Evolutionary conservation across 768 basidiomycete species (phyloP), one percentile per base, ranked within the genome.

Genomic region (Gloeopeniophorella convolvens): DNA sequence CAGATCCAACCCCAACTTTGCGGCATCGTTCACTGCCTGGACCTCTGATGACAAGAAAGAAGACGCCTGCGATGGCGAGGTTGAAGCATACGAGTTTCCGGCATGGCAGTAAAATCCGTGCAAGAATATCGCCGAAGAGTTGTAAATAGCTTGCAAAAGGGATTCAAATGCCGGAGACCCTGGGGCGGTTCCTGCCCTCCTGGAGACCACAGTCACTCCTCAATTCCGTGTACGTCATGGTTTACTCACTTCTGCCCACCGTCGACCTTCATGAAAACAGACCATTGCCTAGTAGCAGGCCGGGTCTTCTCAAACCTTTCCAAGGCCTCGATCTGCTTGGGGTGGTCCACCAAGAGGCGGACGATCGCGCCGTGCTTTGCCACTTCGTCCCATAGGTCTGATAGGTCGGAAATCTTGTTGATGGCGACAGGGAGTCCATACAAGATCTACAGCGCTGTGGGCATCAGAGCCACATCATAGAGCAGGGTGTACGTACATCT

Each of bases 61-160:
- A 3, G 80, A 74, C 7, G 87, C 88, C 51, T 86, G 74, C 10
- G 72, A 66, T 8, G 79, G 66, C 7, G 83, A 83, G 5, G 76
- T 83, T 3, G 91, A 90, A 1, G 75, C 82, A 59, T 92, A 93
- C 1, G 87, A 74, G 59, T 86, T 73, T 37, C 85, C 83, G 0
- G 82, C 82, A 65, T 91, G 90, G 46, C 78, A 80, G 56, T 92
- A 93, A 65, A 92, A 92, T 5, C 90, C 89, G 63, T 82, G 79
- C n/a, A 92, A 70, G 3, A 74, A 76, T 24, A 87, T 68, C 5
- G 65, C 72, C 6, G 76, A 64, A 1, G 86, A 84, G 3, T 63
- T 65, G 30, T 85, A 66, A 11, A 83, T 69, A 4, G 65, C 61
- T 45, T 67, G 66, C 39, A 91, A 63, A 45, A 91, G 72, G 8